phyloP scores from a whole-genome alignment of 192 early-diverging fungal species.

The Cetraspora pellucida region DNA sequence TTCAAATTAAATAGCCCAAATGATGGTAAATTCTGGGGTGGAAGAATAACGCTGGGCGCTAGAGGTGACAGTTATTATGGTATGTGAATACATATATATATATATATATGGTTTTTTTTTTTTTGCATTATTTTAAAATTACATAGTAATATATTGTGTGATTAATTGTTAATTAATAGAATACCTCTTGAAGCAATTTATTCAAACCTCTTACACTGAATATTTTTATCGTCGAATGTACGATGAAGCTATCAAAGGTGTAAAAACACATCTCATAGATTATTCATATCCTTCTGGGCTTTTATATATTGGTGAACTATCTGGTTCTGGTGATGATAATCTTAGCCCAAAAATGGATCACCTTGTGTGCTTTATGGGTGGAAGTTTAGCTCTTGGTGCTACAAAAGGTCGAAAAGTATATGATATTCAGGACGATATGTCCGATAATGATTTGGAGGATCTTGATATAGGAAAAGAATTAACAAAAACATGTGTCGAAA shows the following conservation, averaged over 20 bases:
- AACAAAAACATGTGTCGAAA: constrained; percentile 73
- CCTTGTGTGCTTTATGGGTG: constrained; percentile 90
- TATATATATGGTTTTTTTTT: background rate
- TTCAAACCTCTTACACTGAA: constrained; percentile 68
- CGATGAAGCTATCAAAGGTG: constrained; percentile 60
- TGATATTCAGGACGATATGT: constrained; percentile 38
- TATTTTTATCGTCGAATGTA: constrained; percentile 69
- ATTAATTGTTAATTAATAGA: constrained; percentile 51
- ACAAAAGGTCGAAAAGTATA: constrained; percentile 59
- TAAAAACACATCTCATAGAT: constrained; percentile 66
- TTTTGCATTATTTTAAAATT: background rate
- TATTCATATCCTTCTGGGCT: constrained; percentile 59
- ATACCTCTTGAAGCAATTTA: constrained; percentile 89
- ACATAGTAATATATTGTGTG: too few species aligned
- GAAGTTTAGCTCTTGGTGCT: constrained; percentile 76
- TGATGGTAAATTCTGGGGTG: constrained; percentile 58
- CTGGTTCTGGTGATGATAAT: constrained; percentile 15
- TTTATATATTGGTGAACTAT: constrained; percentile 70
- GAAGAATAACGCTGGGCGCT: constrained; percentile 73
- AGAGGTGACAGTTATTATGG: constrained; percentile 91
- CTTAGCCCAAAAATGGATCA: constrained; percentile 85
- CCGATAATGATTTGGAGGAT: constrained; percentile 58
- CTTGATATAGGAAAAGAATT: constrained; percentile 79
- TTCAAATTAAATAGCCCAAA: constrained; percentile 41
- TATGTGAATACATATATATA: constrained; percentile 34